Evolutionary conservation across 495 filamentous ascomycete genomes (phyloP), one percentile per base, ranked within the genome.

Genomic region (Neurospora sp.): DNA sequence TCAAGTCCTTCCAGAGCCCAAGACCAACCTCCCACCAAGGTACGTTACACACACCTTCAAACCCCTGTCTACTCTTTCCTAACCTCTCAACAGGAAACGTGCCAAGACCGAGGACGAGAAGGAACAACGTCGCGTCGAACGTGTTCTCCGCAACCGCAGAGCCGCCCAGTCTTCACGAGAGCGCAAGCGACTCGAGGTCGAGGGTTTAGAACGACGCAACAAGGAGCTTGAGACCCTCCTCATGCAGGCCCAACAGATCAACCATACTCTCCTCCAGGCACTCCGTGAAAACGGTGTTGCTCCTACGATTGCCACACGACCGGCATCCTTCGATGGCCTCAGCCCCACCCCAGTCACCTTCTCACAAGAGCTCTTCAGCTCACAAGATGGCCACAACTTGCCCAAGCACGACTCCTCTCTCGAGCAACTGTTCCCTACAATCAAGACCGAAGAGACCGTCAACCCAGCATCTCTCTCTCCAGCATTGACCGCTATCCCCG

Each of bases 21-120:
- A 96, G 88, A 99, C 96, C 48, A 97, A 96, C 77, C 88, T 99
- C 38, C 96, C 96, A 75, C 96, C 96, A 72, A 90, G 95, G 93
- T 95, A 91, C 59, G 75, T n/a, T 68, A 35, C 79, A 88, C 7
- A 18, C 40, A 18, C 42, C n/a, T 70, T 14, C 22, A 27, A 6
- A 59, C 39, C 59, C 71, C 16, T 73, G 65, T 70, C 70, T 41
- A 61, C 68, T 42, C 71, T 70, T 71, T 44, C n/a, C 69, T 74
- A 73, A 77, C 73, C 31, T 20, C 35, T 39, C 72, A 70, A 18
- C 71, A 95, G 93, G 72, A 99, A 99, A 88, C 94, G 96, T 73
- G 96, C 96, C 77, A 99, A 98, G 88, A 99, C 96, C 38, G 94
- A 97, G 71, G 96, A 97, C 80, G 96, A 99, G 82, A 99, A 99